phyloP scores from a whole-genome alignment of 1,139 yeast species.

The Hanseniaspora sp. region DNA sequence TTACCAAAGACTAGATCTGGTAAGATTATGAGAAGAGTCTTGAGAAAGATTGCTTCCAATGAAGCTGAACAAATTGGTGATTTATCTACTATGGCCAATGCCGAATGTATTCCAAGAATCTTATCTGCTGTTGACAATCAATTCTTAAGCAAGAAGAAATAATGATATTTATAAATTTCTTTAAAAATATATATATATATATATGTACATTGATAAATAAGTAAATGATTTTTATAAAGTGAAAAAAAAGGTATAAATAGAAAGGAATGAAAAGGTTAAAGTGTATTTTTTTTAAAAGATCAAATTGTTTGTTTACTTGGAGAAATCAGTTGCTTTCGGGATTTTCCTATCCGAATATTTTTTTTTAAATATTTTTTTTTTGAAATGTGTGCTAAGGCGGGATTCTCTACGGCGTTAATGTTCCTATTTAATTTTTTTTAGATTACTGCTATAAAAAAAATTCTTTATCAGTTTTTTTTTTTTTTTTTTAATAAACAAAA shows the following conservation, averaged over 20 bases:
- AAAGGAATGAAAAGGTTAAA: not conserved
- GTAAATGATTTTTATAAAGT: not conserved
- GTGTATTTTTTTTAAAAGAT: too few species aligned
- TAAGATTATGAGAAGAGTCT: conserved; percentile 95
- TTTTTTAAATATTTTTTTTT: too few species aligned
- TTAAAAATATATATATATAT: too few species aligned
- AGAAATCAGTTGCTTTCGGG: not conserved
- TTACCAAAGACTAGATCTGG: conserved; percentile 98
- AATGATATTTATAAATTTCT: not conserved
- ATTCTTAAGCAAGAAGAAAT: conserved; percentile 23
- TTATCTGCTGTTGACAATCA: conserved; percentile 37
- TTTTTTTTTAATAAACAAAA: too few species aligned
- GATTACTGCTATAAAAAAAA: too few species aligned
- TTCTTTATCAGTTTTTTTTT: too few species aligned
- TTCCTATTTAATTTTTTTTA: too few species aligned
- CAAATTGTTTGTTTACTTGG: too few species aligned
- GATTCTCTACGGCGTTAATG: too few species aligned
- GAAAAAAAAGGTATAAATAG: not conserved
- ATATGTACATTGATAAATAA: too few species aligned
- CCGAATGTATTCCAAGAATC: conserved; percentile 70
- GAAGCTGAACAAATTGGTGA: conserved; percentile 95
- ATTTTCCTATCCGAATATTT: too few species aligned
- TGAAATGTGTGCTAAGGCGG: too few species aligned
- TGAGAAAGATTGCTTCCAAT: conserved; percentile 79
- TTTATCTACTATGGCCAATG: conserved; percentile 79